Conservation (phyloP, 768 basidiomycete species). For the Russula griseocarnosa region DNA sequence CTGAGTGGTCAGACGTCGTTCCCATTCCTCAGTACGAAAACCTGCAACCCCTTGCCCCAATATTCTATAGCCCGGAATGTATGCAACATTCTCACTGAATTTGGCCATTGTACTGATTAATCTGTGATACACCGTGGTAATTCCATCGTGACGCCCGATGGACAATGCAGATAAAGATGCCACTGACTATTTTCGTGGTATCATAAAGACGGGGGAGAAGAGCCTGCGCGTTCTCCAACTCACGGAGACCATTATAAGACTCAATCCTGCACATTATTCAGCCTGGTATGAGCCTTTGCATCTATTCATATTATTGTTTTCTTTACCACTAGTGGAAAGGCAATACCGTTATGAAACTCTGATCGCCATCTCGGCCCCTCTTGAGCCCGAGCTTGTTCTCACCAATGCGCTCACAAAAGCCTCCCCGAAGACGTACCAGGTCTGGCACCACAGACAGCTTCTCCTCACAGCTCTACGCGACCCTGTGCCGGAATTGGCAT, state of each 20-base stretch:
- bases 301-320: background rate
- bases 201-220: constrained; percentile 74
- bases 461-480: constrained; percentile 55
- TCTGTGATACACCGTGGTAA: constrained; percentile 15
- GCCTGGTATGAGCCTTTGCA: constrained; percentile 65
- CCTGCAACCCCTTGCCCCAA: constrained; percentile 77
- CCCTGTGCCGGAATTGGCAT: constrained; percentile 67
- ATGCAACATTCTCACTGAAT: constrained; percentile 34
- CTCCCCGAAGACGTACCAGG: constrained; percentile 94
- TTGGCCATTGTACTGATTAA: constrained; percentile 26
- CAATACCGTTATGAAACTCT: constrained; percentile 93
- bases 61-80: constrained; percentile 90
- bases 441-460: constrained; percentile 90
- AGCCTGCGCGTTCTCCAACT: constrained; percentile 77
- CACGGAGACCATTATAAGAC: constrained; percentile 82
- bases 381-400: constrained; percentile 73
- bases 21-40: constrained; percentile 82
- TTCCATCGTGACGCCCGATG: constrained; percentile 7
- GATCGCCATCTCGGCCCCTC: constrained; percentile 56
- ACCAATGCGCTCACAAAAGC: constrained; percentile 85
- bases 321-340: constrained; percentile 45
- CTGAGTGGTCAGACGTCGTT: constrained; percentile 75
- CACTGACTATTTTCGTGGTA: constrained; percentile 86
- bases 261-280: constrained; percentile 96
- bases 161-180: constrained; percentile 75